Base-by-base conservation (phyloP, 495 filamentous ascomycete species). In the Xylaria grammica region DNA sequence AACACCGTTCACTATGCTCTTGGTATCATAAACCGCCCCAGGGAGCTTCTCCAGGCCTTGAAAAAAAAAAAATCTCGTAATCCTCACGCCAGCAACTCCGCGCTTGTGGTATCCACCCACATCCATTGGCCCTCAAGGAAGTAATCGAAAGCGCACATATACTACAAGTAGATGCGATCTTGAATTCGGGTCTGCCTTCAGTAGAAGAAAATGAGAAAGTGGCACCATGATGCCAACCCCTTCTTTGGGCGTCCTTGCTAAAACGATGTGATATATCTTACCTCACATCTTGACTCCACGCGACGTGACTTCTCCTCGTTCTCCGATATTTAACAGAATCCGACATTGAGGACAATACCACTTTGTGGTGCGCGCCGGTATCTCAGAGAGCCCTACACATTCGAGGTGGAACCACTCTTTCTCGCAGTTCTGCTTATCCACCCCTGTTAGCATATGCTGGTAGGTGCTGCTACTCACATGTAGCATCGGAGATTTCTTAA, bases 331-430 rank as follows among this genome's bases (percentile, higher is more conserved):
- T 38, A 93, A 82, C 63, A 85, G 81, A 54, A 87, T 79, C 32
- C 91, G 84, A 71, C 93, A 97, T 11, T 93, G 90, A 6, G 94
- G 94, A 74, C 94, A 97, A 72, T 93, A 98, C 94, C 94, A 98
- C 80, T 96, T 96, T 11, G 87, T 90, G 54, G 89, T 90, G 22
- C 91, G 83, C 10, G 86, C 84, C 26, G 91, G 94, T 58, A 90
- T 86, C 54, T 91, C 89, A 1, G 83, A 81, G 38, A 98, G 79
- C 27, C 88, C 91, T 40, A 98, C 89, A 66, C 94, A 98, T 62
- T 88, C 86, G 26, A 98, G 87, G 74, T 98, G 94, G 78, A 98
- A 98, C 94, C 94, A 97, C 79, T 96, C 92, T 60, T 83, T 79
- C 63, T 86, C 81, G 76, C 91, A 94, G 81, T 90, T 76, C 74